Evolutionary conservation across 345 rosid genomes (phyloP).

Genomic region (Populus nigra): DNA sequence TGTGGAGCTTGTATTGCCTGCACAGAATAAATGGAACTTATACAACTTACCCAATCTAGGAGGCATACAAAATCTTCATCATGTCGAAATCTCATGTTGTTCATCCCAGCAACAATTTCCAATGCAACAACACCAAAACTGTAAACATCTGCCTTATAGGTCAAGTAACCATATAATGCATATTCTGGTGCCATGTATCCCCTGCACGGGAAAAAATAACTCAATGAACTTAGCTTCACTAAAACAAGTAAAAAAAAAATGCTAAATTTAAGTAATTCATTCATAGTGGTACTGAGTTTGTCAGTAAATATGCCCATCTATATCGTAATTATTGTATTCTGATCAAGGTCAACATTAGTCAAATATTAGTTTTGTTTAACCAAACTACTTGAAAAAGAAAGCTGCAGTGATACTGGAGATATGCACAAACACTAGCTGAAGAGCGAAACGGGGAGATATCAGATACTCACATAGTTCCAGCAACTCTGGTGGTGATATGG

Average conservation of each 20-base stretch:
- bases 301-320: neutral
- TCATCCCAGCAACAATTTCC: constrained; percentile 27
- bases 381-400: neutral
- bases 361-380: neutral
- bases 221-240: neutral
- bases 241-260: too few species aligned
- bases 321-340: neutral
- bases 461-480: constrained; percentile 28
- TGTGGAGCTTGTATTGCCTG: neutral
- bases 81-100: constrained; percentile 15
- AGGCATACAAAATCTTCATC: constrained; percentile 23
- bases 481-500: constrained; percentile 32
- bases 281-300: neutral
- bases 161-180: constrained; percentile 31
- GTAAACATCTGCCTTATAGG: constrained; percentile 33
- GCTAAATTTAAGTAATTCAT: neutral
- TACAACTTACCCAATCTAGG: constrained; percentile 22
- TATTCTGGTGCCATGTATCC: constrained; percentile 39
- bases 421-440: neutral
- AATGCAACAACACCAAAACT: constrained; percentile 31
- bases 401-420: neutral
- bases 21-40: neutral
- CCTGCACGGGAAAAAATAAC: constrained; percentile 9
- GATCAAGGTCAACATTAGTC: neutral
- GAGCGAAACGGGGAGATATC: neutral